Evolutionary conservation across 768 basidiomycete species (phyloP).

Genomic region (Lyophyllum decastes): DNA sequence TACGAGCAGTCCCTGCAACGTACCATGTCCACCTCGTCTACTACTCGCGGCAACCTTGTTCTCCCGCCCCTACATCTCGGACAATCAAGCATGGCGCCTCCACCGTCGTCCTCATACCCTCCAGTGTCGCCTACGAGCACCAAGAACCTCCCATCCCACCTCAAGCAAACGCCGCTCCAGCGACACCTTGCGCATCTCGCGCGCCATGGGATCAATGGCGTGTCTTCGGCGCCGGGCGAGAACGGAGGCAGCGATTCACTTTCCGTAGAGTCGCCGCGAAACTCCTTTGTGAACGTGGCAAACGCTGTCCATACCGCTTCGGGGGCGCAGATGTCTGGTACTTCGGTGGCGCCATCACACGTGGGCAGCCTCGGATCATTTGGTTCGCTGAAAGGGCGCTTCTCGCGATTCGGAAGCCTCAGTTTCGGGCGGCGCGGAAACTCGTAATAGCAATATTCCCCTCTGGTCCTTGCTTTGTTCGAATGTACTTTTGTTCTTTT

Average conservation of each 20-base stretch:
- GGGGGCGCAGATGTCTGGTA: constrained; percentile 48
- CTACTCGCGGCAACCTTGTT: constrained; percentile 42
- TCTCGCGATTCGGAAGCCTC: constrained; percentile 77
- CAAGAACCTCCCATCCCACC: constrained; percentile 23
- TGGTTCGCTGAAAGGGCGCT: constrained; percentile 69
- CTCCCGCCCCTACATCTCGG: constrained; percentile 58
- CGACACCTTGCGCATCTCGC: constrained; percentile 80
- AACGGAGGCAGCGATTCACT: constrained; percentile 56
- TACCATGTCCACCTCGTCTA: constrained; percentile 47
- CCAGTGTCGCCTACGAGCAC: constrained; percentile 36
- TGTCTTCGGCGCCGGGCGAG: constrained; percentile 77
- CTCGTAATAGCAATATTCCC: constrained; percentile 5
- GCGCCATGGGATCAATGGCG: constrained; percentile 80
- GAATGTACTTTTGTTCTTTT: constrained; percentile 9
- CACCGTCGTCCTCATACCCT: constrained; percentile 46
- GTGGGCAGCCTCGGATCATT: constrained; percentile 59
- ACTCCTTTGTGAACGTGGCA: constrained; percentile 75
- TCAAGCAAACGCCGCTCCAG: constrained; percentile 75
- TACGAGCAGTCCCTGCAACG: constrained; percentile 52
- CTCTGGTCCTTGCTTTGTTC: constrained; percentile 15
- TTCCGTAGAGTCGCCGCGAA: constrained; percentile 68
- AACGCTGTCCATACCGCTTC: constrained; percentile 43
- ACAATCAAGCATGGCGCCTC: constrained; percentile 42
- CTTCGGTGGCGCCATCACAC: constrained; percentile 64
- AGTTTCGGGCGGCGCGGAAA: constrained; percentile 58